A percentile compares a stretch with the other conserved stretches of the same genome.
Conservation (phyloP, 495 filamentous ascomycete species). For the Astrothelium macrocarpum region DNA sequence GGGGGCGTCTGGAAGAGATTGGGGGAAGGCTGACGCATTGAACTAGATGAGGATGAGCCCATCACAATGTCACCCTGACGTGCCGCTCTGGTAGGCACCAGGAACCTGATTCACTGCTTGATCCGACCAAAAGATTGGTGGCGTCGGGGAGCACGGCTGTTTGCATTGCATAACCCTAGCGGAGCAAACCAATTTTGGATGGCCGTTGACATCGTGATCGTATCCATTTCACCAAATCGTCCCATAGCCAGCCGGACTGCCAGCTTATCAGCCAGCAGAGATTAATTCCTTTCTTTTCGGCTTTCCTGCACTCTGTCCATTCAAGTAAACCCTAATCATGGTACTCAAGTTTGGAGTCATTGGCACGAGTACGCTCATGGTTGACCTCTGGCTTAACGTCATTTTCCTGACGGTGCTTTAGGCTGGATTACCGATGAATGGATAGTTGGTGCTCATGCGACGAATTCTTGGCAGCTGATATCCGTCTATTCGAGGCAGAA, state of each 20-base stretch:
- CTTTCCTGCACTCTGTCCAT: no score
- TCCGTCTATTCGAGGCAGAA: conserved; percentile 30
- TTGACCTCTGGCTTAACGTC: background rate
- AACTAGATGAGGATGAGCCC: background rate
- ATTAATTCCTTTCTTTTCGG: no score
- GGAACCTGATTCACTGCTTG: background rate
- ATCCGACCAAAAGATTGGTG: background rate
- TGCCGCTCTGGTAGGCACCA: background rate
- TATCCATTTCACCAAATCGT: no score
- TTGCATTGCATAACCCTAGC: background rate
- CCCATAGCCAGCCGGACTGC: no score
- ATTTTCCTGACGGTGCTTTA: conserved; percentile 24
- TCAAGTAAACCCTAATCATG: background rate
- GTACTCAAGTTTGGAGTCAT: background rate
- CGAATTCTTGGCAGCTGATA: conserved; percentile 24
- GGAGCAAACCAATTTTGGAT: background rate
- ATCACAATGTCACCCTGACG: background rate
- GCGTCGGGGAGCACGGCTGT: conserved; percentile 1
- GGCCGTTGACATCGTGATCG: background rate
- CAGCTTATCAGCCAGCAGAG: no score
- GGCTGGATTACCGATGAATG: conserved; percentile 33
- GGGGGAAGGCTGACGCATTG: background rate
- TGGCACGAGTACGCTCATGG: background rate
- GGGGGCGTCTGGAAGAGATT: background rate
- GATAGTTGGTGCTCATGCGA: conserved; percentile 27